Percentiles rank a stretch among this genome's conserved stretches.
Evolutionary conservation across 257 asterid species (phyloP).

Genomic region (Penstemon eatonii): DNA sequence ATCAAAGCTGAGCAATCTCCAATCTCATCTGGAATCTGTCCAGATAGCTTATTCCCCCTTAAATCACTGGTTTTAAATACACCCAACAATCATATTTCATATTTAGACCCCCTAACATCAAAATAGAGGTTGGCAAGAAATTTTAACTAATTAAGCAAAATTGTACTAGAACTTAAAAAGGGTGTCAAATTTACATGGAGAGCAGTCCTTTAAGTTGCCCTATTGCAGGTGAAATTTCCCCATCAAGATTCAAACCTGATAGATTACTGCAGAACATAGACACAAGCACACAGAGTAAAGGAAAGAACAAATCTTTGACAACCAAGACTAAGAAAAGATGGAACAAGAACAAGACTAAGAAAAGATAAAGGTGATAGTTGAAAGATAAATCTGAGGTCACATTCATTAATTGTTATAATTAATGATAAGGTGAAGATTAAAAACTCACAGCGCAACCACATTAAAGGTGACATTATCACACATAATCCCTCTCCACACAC

Average conservation of each 20-base stretch:
- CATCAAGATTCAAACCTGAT: slow-evolving; percentile 86
- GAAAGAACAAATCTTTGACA: slow-evolving; percentile 6
- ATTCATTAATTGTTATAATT: not conserved
- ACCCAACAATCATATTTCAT: slow-evolving; percentile 1
- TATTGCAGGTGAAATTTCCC: slow-evolving; percentile 89
- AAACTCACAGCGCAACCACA: slow-evolving; percentile 77
- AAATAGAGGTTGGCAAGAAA: not conserved
- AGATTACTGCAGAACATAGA: slow-evolving; percentile 56
- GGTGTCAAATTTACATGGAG: slow-evolving; percentile 51
- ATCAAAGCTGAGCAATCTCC: slow-evolving; percentile 81
- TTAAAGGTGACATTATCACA: slow-evolving; percentile 93
- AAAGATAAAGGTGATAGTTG: not conserved
- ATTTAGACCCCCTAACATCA: not conserved
- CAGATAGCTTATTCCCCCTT: slow-evolving; percentile 71
- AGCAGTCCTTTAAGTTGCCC: slow-evolving; percentile 72
- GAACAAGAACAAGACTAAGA: not conserved
- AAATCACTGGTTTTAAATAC: slow-evolving; percentile 54
- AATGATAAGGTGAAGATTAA: not conserved
- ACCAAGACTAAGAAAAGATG: not conserved
- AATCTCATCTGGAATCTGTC: slow-evolving; percentile 98
- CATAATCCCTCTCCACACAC: slow-evolving; percentile 86
- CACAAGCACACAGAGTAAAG: not conserved
- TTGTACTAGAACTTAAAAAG: not conserved
- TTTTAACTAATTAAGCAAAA: no score
- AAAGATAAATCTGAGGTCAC: no score